phyloP scores from a whole-genome alignment of 2,329 filamentous ascomycete genomes.

The Aspergillus brunneoviolaceus region DNA sequence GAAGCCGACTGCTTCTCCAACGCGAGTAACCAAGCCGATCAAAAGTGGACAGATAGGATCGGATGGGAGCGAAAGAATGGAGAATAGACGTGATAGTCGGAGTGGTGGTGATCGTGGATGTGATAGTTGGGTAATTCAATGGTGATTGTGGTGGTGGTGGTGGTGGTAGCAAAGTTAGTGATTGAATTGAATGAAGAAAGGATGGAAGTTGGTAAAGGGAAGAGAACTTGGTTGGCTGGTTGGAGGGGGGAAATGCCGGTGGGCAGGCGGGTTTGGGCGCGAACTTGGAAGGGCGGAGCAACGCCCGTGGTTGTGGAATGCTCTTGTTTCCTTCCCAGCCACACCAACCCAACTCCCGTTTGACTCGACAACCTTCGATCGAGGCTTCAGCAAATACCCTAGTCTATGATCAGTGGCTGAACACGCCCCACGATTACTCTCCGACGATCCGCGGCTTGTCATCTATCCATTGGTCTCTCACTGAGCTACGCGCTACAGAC shows the following conservation, averaged over 20 bases:
- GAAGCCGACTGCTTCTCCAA: slow-evolving; percentile 13
- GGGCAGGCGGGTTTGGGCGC: slow-evolving; percentile 6
- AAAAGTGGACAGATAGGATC: slow-evolving; percentile 8
- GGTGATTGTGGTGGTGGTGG: slow-evolving; percentile 1
- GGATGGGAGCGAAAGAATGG: slow-evolving; percentile 8
- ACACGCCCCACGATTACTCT: background rate
- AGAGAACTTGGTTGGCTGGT: slow-evolving; percentile 4
- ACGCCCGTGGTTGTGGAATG: slow-evolving; percentile 2
- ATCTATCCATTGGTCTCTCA: background rate
- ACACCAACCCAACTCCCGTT: background rate
- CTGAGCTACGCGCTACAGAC: background rate
- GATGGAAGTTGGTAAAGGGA: background rate
- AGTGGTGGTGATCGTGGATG: background rate
- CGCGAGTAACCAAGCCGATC: background rate
- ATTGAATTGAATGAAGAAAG: slow-evolving; percentile 4
- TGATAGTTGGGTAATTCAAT: background rate
- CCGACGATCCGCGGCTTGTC: background rate
- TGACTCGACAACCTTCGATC: no score
- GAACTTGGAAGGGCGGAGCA: background rate
- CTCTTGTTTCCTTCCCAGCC: background rate
- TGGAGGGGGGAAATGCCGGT: background rate
- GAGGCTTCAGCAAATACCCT: background rate
- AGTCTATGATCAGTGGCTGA: slow-evolving; percentile 1
- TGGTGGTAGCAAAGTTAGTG: background rate
- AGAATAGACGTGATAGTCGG: background rate